Evolutionary conservation across 768 basidiomycete genomes (phyloP).

Genomic region (Chalciporus sphaerocephalus): DNA sequence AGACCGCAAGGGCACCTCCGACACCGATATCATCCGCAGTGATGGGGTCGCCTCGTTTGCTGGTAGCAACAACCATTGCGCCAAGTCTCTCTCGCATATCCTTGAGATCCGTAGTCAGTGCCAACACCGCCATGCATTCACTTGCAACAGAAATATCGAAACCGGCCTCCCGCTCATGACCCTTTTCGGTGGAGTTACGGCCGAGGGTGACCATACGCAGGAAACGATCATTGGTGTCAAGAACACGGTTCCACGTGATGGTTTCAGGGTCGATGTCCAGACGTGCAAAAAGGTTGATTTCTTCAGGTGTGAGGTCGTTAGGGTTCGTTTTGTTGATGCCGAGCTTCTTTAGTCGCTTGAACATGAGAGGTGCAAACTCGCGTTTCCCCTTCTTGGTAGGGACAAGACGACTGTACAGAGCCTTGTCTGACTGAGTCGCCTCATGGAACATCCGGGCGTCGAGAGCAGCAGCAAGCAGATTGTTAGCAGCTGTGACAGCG

Average conservation of each 20-base stretch:
- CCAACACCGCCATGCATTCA: slow-evolving; percentile 97
- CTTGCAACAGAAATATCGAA: slow-evolving; percentile 98
- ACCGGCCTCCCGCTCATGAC: slow-evolving; percentile 81
- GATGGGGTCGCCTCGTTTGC: slow-evolving; percentile 84
- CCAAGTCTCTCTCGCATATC: slow-evolving; percentile 94
- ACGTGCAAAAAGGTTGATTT: slow-evolving; percentile 84
- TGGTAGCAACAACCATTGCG: slow-evolving; percentile 94
- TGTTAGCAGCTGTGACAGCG: slow-evolving; percentile 96
- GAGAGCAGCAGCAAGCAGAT: slow-evolving; percentile 91
- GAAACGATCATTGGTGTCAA: slow-evolving; percentile 97
- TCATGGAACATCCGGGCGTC: slow-evolving; percentile 99
- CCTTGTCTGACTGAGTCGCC: slow-evolving; percentile 92
- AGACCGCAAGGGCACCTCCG: slow-evolving; percentile 89
- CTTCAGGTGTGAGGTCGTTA: slow-evolving; percentile 87
- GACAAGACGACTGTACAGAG: slow-evolving; percentile 86
- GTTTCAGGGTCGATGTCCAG: slow-evolving; percentile 87
- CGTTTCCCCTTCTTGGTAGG: slow-evolving; percentile 92
- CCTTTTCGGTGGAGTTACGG: slow-evolving; percentile 85
- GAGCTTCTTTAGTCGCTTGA: slow-evolving; percentile 91
- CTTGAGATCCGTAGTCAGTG: slow-evolving; percentile 77
- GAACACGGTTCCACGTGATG: slow-evolving; percentile 96
- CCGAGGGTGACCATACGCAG: slow-evolving; percentile 91
- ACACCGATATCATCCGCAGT: slow-evolving; percentile 97
- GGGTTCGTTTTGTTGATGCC: slow-evolving; percentile 94
- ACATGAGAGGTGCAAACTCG: slow-evolving; percentile 93